Percentiles rank a stretch among this genome's conserved stretches.
Evolutionary conservation across 2,329 filamentous ascomycete genomes (phyloP).

Genomic region (Microdochium nivale): DNA sequence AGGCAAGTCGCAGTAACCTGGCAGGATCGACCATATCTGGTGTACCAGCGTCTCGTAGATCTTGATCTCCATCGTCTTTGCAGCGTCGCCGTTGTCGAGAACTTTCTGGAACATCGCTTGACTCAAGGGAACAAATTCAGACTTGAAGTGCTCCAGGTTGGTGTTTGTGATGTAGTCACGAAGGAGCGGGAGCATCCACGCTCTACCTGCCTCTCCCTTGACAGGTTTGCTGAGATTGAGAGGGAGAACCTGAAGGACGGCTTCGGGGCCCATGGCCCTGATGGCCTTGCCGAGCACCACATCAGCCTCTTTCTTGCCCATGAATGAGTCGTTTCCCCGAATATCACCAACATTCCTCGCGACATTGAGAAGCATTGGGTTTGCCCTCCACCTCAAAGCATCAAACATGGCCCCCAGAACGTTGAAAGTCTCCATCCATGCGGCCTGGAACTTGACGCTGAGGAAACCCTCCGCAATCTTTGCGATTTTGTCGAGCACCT

Average conservation of each 20-base stretch:
- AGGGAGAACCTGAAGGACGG: conserved; percentile 73
- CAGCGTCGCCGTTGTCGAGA: conserved; percentile 68
- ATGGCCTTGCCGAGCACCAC: conserved; percentile 82
- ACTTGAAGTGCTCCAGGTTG: conserved; percentile 73
- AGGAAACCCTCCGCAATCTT: conserved; percentile 66
- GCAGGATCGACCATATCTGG: conserved; percentile 89
- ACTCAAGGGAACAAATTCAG: conserved; percentile 81
- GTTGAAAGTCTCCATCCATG: conserved; percentile 91
- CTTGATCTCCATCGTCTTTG: conserved; percentile 94
- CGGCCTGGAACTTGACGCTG: conserved; percentile 84
- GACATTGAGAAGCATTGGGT: conserved; percentile 68
- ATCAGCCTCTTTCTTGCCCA: conserved; percentile 90
- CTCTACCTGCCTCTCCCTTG: conserved; percentile 72
- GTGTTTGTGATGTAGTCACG: conserved; percentile 88
- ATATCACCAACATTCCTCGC: conserved; percentile 78
- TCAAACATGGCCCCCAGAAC: conserved; percentile 84
- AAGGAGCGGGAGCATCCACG: conserved; percentile 90
- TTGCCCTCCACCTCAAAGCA: conserved; percentile 72
- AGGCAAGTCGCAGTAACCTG: conserved; percentile 90
- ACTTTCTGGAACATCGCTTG: conserved; percentile 85
- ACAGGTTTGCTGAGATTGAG: conserved; percentile 75
- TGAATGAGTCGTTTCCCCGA: conserved; percentile 78
- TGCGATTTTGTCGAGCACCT: conserved; percentile 73
- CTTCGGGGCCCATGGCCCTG: conserved; percentile 80
- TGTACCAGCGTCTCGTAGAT: conserved; percentile 88